Evolutionary conservation across 1,139 yeast species (phyloP).

Genomic region (Saccharomycopsis crataegensis): DNA sequence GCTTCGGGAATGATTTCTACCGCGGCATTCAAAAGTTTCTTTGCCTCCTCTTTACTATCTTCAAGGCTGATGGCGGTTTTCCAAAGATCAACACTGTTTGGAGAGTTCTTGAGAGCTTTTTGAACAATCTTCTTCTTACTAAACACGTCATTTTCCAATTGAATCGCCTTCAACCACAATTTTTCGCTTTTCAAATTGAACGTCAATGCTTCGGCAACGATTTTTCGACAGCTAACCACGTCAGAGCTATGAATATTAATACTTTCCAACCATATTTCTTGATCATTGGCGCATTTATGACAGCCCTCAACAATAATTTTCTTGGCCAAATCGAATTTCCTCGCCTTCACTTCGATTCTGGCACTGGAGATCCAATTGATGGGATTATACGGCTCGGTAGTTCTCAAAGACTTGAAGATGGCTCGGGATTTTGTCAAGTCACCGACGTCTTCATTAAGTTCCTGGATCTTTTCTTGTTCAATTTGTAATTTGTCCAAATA

Average conservation of each 20-base stretch:
- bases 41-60: conserved; percentile 38
- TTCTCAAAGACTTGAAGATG: conserved; percentile 60
- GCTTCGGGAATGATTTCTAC: conserved; percentile 60
- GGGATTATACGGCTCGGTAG: conserved; percentile 65
- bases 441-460: conserved; percentile 32
- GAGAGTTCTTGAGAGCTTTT: conserved; percentile 50
- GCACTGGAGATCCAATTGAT: conserved; percentile 89
- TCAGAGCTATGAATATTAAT: conserved; percentile 55
- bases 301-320: conserved; percentile 67
- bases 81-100: conserved; percentile 47
- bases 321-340: conserved; percentile 50
- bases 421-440: conserved; percentile 54
- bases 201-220: conserved; percentile 61
- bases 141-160: conserved; percentile 49
- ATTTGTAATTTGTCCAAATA: conserved; percentile 34
- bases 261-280: conserved; percentile 78
- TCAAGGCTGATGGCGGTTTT: conserved; percentile 43
- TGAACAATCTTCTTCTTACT: conserved; percentile 52
- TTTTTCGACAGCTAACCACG: conserved; percentile 39
- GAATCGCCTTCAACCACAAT: conserved; percentile 68
- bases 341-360: conserved; percentile 62
- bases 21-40: conserved; percentile 57
- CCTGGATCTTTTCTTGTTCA: conserved; percentile 20
- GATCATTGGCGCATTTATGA: conserved; percentile 53
- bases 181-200: conserved; percentile 47